Evolutionary conservation across 2,329 filamentous ascomycete species (phyloP).

Genomic region (Penicillium corylophilum): DNA sequence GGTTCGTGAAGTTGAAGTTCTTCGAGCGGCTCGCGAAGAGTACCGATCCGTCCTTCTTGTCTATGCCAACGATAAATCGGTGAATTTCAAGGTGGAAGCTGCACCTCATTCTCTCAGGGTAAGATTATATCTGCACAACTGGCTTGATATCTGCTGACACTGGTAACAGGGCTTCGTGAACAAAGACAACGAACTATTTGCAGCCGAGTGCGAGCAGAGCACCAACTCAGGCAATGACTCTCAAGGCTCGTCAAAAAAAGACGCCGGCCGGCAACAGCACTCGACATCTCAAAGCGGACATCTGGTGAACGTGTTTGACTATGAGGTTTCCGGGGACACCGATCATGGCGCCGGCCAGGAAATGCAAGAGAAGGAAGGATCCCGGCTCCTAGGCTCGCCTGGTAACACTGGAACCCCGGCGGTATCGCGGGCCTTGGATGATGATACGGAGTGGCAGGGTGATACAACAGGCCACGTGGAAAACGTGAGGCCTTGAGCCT

Average conservation of each 20-base stretch:
- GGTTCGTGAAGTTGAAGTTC: conserved; percentile 54
- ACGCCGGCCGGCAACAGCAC: conserved; percentile 1
- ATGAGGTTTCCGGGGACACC: conserved; percentile 37
- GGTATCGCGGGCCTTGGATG: conserved; percentile 9
- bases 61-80: conserved; percentile 56
- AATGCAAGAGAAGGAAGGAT: conserved; percentile 40
- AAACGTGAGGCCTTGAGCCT: conserved; percentile 3
- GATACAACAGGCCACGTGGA: conserved; percentile 13
- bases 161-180: conserved; percentile 47
- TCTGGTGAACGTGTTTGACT: conserved; percentile 41
- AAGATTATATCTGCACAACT: conserved; percentile 9
- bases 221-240: conserved; percentile 2
- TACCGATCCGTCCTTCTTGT: conserved; percentile 55
- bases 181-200: conserved; percentile 48
- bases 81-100: conserved; percentile 33
- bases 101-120: conserved; percentile 41
- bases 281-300: conserved; percentile 3
- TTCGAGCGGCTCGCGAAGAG: conserved; percentile 54
- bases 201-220: conserved; percentile 32
- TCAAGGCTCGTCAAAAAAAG: not conserved
- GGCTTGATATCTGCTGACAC: conserved; percentile 11
- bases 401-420: conserved; percentile 9
- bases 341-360: conserved; percentile 32
- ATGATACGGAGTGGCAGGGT: conserved; percentile 9
- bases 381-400: conserved; percentile 22